These are phyloP conservation scores for Trametes polyzona DNA, from an alignment of 1,284 basidiomycete species.

Conservation along the genomic window DNA sequence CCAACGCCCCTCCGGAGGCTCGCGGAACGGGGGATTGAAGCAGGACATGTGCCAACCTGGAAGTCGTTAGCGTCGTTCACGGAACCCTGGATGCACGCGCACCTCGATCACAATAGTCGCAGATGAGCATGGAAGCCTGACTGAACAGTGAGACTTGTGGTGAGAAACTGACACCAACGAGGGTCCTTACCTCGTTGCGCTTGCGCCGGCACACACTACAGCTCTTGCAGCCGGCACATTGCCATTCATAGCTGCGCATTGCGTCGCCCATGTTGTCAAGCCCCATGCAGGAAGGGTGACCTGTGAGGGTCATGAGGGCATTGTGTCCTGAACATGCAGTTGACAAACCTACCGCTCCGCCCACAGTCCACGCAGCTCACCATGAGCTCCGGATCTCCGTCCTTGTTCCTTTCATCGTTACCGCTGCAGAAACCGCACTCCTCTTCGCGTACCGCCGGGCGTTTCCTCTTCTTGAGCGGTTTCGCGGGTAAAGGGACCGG, in stretches of 20 bases:
- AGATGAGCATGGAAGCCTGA: conserved; percentile 86
- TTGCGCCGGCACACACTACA: conserved; percentile 90
- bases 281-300: conserved; percentile 81
- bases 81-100: conserved; percentile 26
- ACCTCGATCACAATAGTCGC: conserved; percentile 94
- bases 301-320: conserved; percentile 40
- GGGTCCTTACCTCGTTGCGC: conserved; percentile 82
- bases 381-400: conserved; percentile 63
- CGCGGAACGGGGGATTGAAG: conserved; percentile 72
- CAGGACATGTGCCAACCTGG: conserved; percentile 92
- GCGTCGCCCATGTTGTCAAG: conserved; percentile 55
- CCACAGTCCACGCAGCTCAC: conserved; percentile 74
- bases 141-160: conserved; percentile 20
- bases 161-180: not conserved
- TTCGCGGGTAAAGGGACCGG: conserved; percentile 36
- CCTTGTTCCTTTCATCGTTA: conserved; percentile 58
- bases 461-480: conserved; percentile 53
- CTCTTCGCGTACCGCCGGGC: conserved; percentile 55
- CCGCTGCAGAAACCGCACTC: conserved; percentile 74
- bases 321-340: conserved; percentile 3
- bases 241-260: conserved; percentile 80
- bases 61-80: conserved; percentile 20
- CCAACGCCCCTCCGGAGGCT: conserved; percentile 78
- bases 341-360: conserved; percentile 50
- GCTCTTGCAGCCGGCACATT: conserved; percentile 91